Evolutionary conservation across 345 rosid species (phyloP).

Genomic region (Psidium friedrichsthalianum): DNA sequence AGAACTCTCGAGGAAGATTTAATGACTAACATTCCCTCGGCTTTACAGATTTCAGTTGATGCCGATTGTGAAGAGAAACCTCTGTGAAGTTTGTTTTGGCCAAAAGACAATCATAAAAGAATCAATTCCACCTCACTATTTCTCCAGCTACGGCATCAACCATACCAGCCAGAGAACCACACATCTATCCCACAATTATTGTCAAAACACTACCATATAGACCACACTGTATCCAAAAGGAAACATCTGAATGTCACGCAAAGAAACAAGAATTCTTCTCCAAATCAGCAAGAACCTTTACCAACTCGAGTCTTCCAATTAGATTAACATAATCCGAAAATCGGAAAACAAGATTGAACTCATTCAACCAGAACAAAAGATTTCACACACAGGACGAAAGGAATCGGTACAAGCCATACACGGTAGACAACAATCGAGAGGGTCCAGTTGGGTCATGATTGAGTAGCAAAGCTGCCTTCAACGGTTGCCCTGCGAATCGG

Average conservation of each 20-base stretch:
- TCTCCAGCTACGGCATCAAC: neutral
- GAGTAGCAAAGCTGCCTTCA: slow-evolving; percentile 66
- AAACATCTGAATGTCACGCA: too few relatives aligned
- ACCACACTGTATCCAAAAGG: too few relatives aligned
- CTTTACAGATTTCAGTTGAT: neutral
- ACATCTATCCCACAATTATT: neutral
- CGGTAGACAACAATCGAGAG: slow-evolving; percentile 67
- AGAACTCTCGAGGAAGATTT: neutral
- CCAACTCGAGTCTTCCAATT: too few relatives aligned
- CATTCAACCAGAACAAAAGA: neutral
- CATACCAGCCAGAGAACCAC: neutral
- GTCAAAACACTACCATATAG: neutral
- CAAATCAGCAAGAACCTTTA: too few relatives aligned
- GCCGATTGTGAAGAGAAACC: neutral
- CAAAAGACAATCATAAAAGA: neutral
- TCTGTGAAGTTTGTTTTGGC: neutral
- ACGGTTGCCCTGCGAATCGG: slow-evolving; percentile 38
- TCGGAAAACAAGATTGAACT: neutral
- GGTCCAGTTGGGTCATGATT: slow-evolving; percentile 71
- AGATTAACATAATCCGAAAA: neutral
- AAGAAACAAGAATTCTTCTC: too few relatives aligned
- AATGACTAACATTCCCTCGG: neutral
- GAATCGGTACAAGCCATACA: slow-evolving; percentile 24
- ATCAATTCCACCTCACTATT: neutral
- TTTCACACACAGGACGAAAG: neutral